phyloP scores from a whole-genome alignment of 768 basidiomycete genomes.

The Pleurotus salmoneostramineus region DNA sequence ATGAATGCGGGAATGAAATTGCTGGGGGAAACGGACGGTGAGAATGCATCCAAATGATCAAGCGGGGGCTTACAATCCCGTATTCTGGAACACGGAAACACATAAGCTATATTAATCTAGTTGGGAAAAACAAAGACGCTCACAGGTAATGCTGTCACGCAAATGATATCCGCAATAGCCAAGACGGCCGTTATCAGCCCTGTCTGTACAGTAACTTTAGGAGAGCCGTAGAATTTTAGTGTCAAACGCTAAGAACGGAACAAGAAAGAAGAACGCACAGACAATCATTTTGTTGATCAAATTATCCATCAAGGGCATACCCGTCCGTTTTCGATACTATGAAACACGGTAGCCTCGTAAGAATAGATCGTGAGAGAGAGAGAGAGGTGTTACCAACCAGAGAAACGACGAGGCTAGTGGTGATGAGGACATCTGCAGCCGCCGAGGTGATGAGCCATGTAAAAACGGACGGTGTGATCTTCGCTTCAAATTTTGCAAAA shows the following conservation, averaged over 20 bases:
- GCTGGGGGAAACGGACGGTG: neutral
- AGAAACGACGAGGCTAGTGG: neutral
- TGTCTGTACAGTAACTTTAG: conserved; percentile 7
- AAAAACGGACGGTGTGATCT: conserved; percentile 2
- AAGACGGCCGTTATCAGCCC: conserved; percentile 5
- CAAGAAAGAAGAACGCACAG: neutral
- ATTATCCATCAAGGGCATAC: conserved; percentile 2
- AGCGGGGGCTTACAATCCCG: conserved; percentile 1
- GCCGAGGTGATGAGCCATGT: conserved; percentile 6
- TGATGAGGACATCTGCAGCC: conserved; percentile 6
- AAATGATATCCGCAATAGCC: conserved; percentile 6
- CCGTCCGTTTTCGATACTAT: conserved; percentile 7
- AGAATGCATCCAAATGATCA: neutral
- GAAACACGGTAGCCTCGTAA: neutral
- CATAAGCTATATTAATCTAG: neutral
- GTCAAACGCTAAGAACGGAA: neutral
- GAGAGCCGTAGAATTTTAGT: neutral
- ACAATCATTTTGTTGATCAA: conserved; percentile 5
- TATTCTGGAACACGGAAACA: neutral
- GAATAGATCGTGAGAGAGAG: neutral
- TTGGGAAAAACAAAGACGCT: neutral
- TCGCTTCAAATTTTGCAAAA: neutral
- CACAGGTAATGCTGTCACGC: neutral
- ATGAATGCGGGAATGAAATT: conserved; percentile 8
- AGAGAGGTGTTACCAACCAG: neutral